Evolutionary conservation across 2,329 filamentous ascomycete species (phyloP).

Genomic region (Paraphaeosphaeria sporulosa): DNA sequence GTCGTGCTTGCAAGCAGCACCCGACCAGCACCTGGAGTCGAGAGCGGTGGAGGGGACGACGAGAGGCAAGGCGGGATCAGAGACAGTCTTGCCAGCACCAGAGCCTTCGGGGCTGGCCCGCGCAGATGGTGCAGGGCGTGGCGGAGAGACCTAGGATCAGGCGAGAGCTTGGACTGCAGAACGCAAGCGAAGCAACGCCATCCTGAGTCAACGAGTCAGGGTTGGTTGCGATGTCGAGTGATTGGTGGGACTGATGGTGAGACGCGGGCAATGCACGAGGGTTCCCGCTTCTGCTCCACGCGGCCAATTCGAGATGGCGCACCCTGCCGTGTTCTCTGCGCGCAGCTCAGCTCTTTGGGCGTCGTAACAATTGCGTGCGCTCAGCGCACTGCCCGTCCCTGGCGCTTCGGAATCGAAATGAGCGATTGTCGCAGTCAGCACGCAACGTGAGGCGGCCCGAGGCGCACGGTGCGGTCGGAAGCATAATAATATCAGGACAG

Average conservation of each 20-base stretch:
- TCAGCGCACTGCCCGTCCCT: neutral
- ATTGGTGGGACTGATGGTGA: slow-evolving; percentile 38
- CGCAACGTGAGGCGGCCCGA: slow-evolving; percentile 4
- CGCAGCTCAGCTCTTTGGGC: neutral
- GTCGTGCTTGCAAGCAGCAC: slow-evolving; percentile 36
- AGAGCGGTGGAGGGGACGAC: slow-evolving; percentile 23
- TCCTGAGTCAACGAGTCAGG: slow-evolving; percentile 28
- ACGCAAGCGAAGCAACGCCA: slow-evolving; percentile 33
- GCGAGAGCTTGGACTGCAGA: slow-evolving; percentile 14
- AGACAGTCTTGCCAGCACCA: slow-evolving; percentile 29
- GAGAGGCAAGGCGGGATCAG: slow-evolving; percentile 28
- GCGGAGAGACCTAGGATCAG: slow-evolving; percentile 12
- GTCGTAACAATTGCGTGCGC: too few species aligned
- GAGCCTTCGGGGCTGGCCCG: slow-evolving; percentile 27
- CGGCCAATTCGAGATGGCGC: neutral
- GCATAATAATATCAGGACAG: neutral
- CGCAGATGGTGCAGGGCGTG: slow-evolving; percentile 11
- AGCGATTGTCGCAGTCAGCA: neutral
- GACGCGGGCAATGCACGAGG: slow-evolving; percentile 40
- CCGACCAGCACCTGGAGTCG: slow-evolving; percentile 22
- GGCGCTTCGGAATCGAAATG: neutral
- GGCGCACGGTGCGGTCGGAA: neutral
- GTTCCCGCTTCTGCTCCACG: slow-evolving; percentile 6
- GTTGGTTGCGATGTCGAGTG: slow-evolving; percentile 21
- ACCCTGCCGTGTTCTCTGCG: neutral